These are phyloP conservation scores for Myxozyma mucilagina DNA, from an alignment of 805 yeast species.

Conservation along the genomic window DNA sequence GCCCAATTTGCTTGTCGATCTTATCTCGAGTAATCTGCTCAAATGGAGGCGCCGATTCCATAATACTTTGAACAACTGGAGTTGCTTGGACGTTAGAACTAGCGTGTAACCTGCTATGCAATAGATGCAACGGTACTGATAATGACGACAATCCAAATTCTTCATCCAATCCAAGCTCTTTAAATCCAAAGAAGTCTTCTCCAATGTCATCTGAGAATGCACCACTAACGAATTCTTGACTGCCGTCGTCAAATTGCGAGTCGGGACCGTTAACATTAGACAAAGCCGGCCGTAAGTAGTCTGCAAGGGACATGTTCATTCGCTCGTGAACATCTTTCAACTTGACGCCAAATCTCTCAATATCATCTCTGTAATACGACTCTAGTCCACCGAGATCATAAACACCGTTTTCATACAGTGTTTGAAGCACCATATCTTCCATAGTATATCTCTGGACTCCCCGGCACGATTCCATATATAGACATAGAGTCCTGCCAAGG, in stretches of 20 bases:
- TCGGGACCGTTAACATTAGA: conserved; percentile 54
- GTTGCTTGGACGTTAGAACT: conserved; percentile 41
- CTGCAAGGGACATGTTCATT: conserved; percentile 71
- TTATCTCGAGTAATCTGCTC: conserved; percentile 55
- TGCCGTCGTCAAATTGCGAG: conserved; percentile 78
- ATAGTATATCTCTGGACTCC: conserved; percentile 36
- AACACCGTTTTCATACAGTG: conserved; percentile 84
- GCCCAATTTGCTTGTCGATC: conserved; percentile 55
- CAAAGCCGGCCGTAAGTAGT: conserved; percentile 73
- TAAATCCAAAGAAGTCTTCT: conserved; percentile 97
- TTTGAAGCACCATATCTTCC: conserved; percentile 56
- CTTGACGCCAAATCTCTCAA: conserved; percentile 66
- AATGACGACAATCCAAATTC: conserved; percentile 84
- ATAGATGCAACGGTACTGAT: conserved; percentile 83
- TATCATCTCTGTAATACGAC: conserved; percentile 69
- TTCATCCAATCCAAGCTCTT: conserved; percentile 86
- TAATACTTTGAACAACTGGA: conserved; percentile 54
- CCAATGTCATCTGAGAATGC: conserved; percentile 92
- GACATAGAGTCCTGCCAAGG: conserved; percentile 66
- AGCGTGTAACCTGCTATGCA: conserved; percentile 70
- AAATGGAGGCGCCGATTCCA: conserved; percentile 55
- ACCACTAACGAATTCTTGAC: conserved; percentile 92
- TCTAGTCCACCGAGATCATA: conserved; percentile 74
- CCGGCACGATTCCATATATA: conserved; percentile 62
- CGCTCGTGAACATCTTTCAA: conserved; percentile 67